These are phyloP conservation scores for Kingdonia uniflora DNA, from an alignment of 164 flowering plant species.

Conservation along the genomic window DNA sequence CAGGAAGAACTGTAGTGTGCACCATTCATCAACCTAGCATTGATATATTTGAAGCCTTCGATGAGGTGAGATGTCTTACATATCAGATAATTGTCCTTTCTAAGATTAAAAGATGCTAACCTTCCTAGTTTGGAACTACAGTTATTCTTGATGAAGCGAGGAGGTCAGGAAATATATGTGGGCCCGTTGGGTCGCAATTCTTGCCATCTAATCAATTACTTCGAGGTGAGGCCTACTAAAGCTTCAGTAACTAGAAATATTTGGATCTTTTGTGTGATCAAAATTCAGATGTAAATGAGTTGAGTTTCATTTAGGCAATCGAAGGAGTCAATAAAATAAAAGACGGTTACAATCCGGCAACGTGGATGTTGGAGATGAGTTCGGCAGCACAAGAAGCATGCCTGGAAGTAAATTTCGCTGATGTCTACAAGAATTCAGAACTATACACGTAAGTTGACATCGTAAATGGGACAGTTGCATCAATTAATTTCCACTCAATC, in stretches of 20 bases:
- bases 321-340: constrained; percentile 28
- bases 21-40: constrained; percentile 53
- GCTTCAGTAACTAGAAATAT: neutral
- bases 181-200: constrained; percentile 35
- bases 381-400: constrained; percentile 23
- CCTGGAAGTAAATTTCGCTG: constrained; percentile 22
- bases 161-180: constrained; percentile 36
- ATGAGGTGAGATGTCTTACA: constrained; percentile 26
- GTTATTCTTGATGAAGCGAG: constrained; percentile 34
- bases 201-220: constrained; percentile 27
- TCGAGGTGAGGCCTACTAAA: constrained; percentile 22
- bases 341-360: constrained; percentile 38
- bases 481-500: neutral
- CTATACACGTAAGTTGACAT: constrained; percentile 16
- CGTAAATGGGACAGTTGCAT: neutral
- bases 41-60: constrained; percentile 46
- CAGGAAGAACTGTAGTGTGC: constrained; percentile 47
- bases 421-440: constrained; percentile 27
- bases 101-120: neutral
- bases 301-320: constrained; percentile 16
- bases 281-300: neutral
- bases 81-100: neutral
- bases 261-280: neutral
- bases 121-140: constrained; percentile 5
- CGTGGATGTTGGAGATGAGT: constrained; percentile 45